Evolutionary conservation across 495 filamentous ascomycete species (phyloP), one percentile per base, ranked within the genome.

Genomic region (Tuber indicum): DNA sequence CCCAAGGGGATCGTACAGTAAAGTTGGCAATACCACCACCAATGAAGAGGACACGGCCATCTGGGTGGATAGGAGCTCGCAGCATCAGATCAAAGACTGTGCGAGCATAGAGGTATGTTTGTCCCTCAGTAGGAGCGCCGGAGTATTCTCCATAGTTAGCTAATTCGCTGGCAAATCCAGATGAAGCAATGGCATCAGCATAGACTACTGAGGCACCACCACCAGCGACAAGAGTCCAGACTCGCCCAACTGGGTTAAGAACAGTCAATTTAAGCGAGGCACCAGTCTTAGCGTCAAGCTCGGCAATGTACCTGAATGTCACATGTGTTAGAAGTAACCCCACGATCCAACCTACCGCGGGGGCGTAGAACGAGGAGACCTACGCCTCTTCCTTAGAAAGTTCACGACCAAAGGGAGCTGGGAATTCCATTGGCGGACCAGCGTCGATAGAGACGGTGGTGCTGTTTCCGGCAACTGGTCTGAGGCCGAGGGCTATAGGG

Each of bases 111-210:
- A 98, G 93, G 89, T 91, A 98, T 75, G 96, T 98, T 87, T 99
- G 96, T 26, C 93, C 94, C 90, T 98, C 96, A 78, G 93, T 98
- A 76, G 96, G 96, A 66, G 96, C 96, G 86, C 96, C 96, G 74
- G 94, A 98, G 91, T 99, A 99, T 87, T 99, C 96, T 86, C 96
- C 96, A 85, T 99, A 99, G 90, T 99, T 99, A 85, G 96, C 96
- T 43, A 99, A 89, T 87, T 99, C 94, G 79, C 91, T 91, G 73
- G 97, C 92, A 85, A 96, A 99, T 81, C 96, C 96, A 84, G 94
- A 91, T 73, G 93, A 96, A 82, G 96, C 96, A 86, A 99, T 99
- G 86, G 96, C 96, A 85, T 99, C 96, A 80, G 96, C 96, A 85
- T 98, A 99, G 77, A 99, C 96, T 83, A 99, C 96, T 44, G 96